Conservation (phyloP, 768 basidiomycete genomes). For the Albatrellus ellisii region DNA sequence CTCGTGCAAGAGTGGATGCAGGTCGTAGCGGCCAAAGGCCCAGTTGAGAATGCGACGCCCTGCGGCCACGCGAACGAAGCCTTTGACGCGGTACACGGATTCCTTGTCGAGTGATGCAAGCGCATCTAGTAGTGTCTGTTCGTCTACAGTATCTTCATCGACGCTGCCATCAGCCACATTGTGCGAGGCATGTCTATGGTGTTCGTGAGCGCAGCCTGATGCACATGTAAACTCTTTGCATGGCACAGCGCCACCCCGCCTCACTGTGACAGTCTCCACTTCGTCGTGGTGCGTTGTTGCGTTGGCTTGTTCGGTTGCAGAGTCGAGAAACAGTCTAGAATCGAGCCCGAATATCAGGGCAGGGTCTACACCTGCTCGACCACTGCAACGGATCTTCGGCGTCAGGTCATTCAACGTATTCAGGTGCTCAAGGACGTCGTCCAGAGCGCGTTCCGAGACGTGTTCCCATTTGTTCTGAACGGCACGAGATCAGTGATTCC, state of each 20-base stretch:
- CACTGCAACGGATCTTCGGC: constrained; percentile 65
- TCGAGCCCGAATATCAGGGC: constrained; percentile 81
- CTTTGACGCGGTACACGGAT: constrained; percentile 73
- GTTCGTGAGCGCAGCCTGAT: constrained; percentile 1
- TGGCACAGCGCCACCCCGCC: constrained; percentile 25
- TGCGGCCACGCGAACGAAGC: constrained; percentile 46
- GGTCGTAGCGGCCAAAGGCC: constrained; percentile 83
- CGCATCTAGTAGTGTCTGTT: constrained; percentile 29
- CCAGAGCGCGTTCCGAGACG: constrained; percentile 63
- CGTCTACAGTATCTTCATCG: constrained; percentile 17
- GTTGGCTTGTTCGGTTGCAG: constrained; percentile 2
- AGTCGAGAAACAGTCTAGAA: constrained; percentile 53
- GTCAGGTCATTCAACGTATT: constrained; percentile 84
- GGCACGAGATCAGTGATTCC: not conserved
- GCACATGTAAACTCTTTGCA: constrained; percentile 12
- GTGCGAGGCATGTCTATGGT: not conserved
- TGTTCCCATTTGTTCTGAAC: constrained; percentile 84
- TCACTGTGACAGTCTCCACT: constrained; percentile 68
- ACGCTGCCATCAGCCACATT: not conserved
- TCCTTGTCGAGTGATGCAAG: constrained; percentile 50
- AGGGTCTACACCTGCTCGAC: constrained; percentile 57
- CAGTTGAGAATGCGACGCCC: constrained; percentile 63
- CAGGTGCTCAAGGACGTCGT: constrained; percentile 77
- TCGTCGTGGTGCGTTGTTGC: constrained; percentile 55
- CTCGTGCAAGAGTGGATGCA: constrained; percentile 30